Base-by-base conservation (phyloP, 108 stramenopile genomes). In the Nitzschia sp. region DNA sequence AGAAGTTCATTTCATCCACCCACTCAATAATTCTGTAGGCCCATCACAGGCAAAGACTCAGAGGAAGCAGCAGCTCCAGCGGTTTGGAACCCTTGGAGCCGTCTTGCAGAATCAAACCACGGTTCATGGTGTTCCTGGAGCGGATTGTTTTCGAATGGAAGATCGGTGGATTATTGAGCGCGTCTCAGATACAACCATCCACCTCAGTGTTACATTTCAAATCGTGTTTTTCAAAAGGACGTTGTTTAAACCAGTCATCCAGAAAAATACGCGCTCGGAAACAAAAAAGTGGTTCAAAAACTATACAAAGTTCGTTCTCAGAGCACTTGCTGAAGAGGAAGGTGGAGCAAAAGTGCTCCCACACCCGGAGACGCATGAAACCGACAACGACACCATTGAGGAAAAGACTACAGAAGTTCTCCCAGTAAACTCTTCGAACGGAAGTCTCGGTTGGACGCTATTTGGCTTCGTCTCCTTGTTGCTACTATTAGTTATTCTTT, bases 131-230 rank as follows among this genome's bases (percentile, higher is more conserved):
- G 44, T 85, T 41, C 80, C 83, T 0, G 51, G 17, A 42, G 77
- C 76, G 0, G 87, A 88, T 64, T 68, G 70, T n/a, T 91, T 91
- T 70, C 76, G 72, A 24, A 79, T 91, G 0, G 78, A 84, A 51
- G 90, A 91, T 53, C 58, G 59, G 50, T 91, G 90, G 87, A 48
- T 84, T 12, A 60, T 91, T 7, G 81, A 86, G 55, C 24, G 59
- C 11, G 14, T 60, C n/a, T 40, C 29, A 48, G 52, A 26, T 14
- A 44, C 19, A 17, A 52, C 65, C 29, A 55, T 83, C 21, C 57
- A 17, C 40, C 51, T 90, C 15, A 63, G 75, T 40, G 82, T 85
- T 8, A 70, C 39, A 8, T 84, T 75, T 69, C 64, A 77, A 9
- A 63, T 80, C 29, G 65, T 70, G 6, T 91, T 88, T 67, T 72